Evolutionary conservation across 176 grass and related monocot genomes (phyloP), one percentile per base, ranked within the genome.

Genomic region (Aegilops speltoides): DNA sequence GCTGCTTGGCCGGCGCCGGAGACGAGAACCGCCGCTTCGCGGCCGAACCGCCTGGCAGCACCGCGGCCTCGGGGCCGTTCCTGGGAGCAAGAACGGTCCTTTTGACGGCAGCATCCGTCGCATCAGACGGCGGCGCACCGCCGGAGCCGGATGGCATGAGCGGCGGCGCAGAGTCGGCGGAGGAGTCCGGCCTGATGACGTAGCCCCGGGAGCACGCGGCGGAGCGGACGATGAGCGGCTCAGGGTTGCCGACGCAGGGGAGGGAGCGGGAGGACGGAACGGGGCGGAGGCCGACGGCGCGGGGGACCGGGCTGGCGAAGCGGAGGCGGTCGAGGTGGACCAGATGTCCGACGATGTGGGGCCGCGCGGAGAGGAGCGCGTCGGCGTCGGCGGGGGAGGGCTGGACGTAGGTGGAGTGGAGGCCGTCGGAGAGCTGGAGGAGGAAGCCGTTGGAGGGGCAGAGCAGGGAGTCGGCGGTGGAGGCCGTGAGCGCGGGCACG

Each of bases 341-440:
- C 56, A 97, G 87, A 64, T 95, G 96, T 1, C 93, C 96, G 48
- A 98, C 93, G 74, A 98, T 73, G 60, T 95, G 93, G 3, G 91
- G 63, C 46, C 93, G 89, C 46, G 43, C 85, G 72, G 89, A 87
- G 83, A 93, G 89, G 13, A 98, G 79, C 15, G 86, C 86, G 74
- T 98, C 95, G 3, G 95, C 93, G 43, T 95, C 93, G 43, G 76
- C 52, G 24, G 81, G 83, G 9, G 89, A 87, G n/a, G 92, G 86
- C 65, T 92, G 86, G 10, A 98, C 93, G 68, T 92, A 98, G 73
- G 96, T 98, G 81, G 89, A 98, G 84, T 98, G 88, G 33, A 82
- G 5, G 26, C 93, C 89, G 75, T 98, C 96, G 31, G 96, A 98
- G 63, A 98, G 89, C 81, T 98, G 94, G 66, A 98, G 86, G 91